Evolutionary conservation across 2,329 filamentous ascomycete genomes (phyloP), one percentile per base, ranked within the genome.

Genomic region (Ascochyta viciae-villosae): DNA sequence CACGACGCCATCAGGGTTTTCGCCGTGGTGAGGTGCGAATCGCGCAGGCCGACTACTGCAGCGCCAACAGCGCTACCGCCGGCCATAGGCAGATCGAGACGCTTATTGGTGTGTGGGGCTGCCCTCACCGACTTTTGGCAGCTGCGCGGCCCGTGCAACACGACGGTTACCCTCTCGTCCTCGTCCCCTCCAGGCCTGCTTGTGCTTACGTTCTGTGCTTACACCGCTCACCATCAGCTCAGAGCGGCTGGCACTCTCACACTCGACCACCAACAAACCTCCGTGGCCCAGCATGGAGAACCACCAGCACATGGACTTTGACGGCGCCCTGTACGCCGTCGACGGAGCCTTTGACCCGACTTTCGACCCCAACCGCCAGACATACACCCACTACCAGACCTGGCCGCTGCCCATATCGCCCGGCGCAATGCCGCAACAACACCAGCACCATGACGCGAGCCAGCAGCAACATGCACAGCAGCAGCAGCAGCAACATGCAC

Each of bases 201-300:
- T 52, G 48, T 50, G 50, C 50, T 49, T 52, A 51, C 50, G 50
- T 54, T 54, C 37, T 37, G 39, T 16, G 60, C 60, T 50, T 63
- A 65, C 67, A 66, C 67, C 61, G 66, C 67, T 59, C 54, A 59
- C 59, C 62, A 67, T 68, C 69, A 72, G 69, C 68, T 69, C 69
- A 65, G 64, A 67, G 71, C 70, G 68, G 70, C 72, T 74, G 71
- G 63, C 51, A 54, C 38, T 35, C 48, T 33, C 57, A 61, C 54
- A 51, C 65, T 67, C 63, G 59, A 64, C 56, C 60, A 61, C 60
- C 58, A 61, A 64, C 58, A 60, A 52, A 40, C 47, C 63, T 58
- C 64, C 59, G 62, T 62, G 58, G 59, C 50, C 62, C 59, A 64
- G 68, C 66, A 81, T 81, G 79, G 78, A 81, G 63, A 73, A 77